Base-by-base conservation (phyloP, 805 yeast species). In the Kodamaea jinghongensis region DNA sequence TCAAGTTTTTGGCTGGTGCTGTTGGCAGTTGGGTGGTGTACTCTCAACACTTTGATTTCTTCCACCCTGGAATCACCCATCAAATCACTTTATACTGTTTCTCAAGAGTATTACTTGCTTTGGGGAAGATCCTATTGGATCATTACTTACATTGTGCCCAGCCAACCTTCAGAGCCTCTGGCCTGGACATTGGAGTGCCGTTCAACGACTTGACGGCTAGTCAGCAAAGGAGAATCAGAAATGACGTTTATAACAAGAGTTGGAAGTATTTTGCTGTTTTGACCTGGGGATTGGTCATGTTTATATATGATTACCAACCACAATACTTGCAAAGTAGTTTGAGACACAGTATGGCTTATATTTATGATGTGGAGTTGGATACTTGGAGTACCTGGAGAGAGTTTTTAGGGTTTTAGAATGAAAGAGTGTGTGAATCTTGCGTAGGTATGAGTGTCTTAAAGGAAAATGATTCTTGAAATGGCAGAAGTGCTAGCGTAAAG, bases 261-360 rank as follows among this genome's bases (percentile, higher is more conserved):
- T 85, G 89, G 88, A 66, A 75, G 31, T 55, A 74, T 32, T 76
- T 79, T 49, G 81, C 89, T 1, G 77, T 82, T 11, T 44, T 79
- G 6, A 69, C 79, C 6, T 85, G 95, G 95, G 91, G 82, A 0
- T 54, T 75, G 17, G 86, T 83, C 28, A 83, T 85, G 90, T 71
- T 75, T 51, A 66, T 85, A 36, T 84, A 83, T 58, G 73, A 81
- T 41, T 66, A 68, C 43, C 81, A 83, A 47, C 82, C 83, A 2
- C 71, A 72, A 28, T 72, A 73, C 47, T 65, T 86, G 32, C 91
- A 84, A 53, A 71, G 73, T 36, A 75, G 85, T 2, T 64, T 85
- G 68, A 71, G 83, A 46, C 76, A 76, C 44, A 76, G 85, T 38
- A 77, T 85, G 85, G 79, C 79, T 39, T 85, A 79, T 55, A 76